Base-by-base conservation (phyloP, 176 grass and related monocot species). In the Chloris gayana region DNA sequence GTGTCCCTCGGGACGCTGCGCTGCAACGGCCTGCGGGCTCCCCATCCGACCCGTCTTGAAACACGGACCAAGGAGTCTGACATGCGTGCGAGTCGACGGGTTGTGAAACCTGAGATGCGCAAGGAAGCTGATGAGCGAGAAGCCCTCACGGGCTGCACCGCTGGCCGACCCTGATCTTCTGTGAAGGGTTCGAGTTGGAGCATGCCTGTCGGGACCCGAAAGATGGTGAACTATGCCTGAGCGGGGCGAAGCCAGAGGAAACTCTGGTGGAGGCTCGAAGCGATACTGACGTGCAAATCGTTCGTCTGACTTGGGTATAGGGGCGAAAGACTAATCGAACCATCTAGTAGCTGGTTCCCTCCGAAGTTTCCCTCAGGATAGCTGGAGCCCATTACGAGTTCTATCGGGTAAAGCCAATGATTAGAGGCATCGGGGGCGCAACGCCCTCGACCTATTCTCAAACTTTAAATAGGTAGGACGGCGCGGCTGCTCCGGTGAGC, bases 141-240 rank as follows among this genome's bases (percentile, higher is more conserved):
- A n/a, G 72, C 33, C 51, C 6, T 73, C 17, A 73, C 47, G 18
- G 17, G 46, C 17, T 14, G 18, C 72, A 74, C 31, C 31, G 31
- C 71, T 65, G 62, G 86, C 74, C 58, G 74, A 84, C 80, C 86
- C 81, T 12, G 69, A 89, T 80, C 81, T 88, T 88, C 59, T 80
- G 74, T 84, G 81, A 88, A 84, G 81, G 86, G 80, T 84, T 84
- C 81, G 81, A 88, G 86, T 84, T 84, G 75, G 80, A 81, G 87
- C 87, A 85, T 37, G 82, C 81, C 81, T 81, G 82, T 89, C 81
- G 75, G 82, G 87, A 89, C 82, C 91, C 86, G 79, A 91, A 94
- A 91, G 88, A 91, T 93, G 88, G 78, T 90, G 88, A 93, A 93
- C 88, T 93, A 93, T 93, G 85, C 88, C 88, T 86, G 88, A 93